Base-by-base conservation (phyloP, 768 basidiomycete genomes). In the Rhizopogon rudus region DNA sequence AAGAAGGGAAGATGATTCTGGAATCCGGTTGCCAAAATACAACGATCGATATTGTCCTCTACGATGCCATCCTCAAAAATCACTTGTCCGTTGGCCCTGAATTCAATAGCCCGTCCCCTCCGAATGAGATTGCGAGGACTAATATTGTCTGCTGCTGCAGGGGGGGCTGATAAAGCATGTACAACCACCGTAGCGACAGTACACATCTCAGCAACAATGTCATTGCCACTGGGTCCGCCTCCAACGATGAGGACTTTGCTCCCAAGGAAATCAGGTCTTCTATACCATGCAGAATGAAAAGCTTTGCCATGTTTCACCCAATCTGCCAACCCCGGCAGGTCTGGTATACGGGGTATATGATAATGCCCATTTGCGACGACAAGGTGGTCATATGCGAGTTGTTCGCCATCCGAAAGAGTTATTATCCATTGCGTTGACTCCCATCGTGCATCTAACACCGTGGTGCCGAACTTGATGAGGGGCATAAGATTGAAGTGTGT, bases 361-460 rank as follows among this genome's bases (percentile, higher is more conserved):
- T 88, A 84, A 64, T 91, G 90, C 0, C 91, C 91, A 55, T 88
- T 92, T 42, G 86, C 86, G 29, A 91, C 76, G 29, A 93, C 67
- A 39, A 93, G 65, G n/a, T 81, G 72, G 61, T 93, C 87, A 58
- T 83, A 89, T 1, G 67, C 52, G 16, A 68, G 54, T 12, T 58
- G 54, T 40, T 76, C 72, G 0, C 69, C 68, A 5, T 70, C 70
- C 8, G 75, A 75, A 48, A 77, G 57, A 3, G 71, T 67, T n/a
- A 86, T 72, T 29, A 67, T 68, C 87, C 88, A 88, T 56, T 70
- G 66, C 2, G 61, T 45, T 1, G 55, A 55, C 37, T 74, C 67
- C 68, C 81, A 80, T 14, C 66, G 63, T 0, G 80, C 74, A 33
- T 68, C 69, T 2, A 63, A 65, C 17, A 96, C 90, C 1, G 71